Conservation (phyloP, 1,139 yeast species). For the Magnusiomyces clavatus region DNA sequence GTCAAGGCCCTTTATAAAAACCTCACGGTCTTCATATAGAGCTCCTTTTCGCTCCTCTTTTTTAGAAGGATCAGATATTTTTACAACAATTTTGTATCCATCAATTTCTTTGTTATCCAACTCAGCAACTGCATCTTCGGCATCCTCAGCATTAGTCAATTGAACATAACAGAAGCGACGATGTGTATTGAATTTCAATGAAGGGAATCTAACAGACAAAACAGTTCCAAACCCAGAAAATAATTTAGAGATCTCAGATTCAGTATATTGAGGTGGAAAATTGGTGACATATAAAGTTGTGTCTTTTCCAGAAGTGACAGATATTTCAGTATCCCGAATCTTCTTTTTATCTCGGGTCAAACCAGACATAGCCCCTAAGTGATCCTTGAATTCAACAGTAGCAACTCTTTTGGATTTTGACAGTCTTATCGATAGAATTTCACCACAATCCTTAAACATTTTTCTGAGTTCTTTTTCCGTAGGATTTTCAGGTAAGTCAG, state of each 20-base stretch:
- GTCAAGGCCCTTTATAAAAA: conserved; percentile 48
- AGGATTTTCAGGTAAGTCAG: conserved; percentile 32
- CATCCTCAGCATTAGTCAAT: conserved; percentile 39
- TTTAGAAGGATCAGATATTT: conserved; percentile 47
- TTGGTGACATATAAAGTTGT: conserved; percentile 64
- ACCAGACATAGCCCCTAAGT: conserved; percentile 49
- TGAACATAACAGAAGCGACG: conserved; percentile 78
- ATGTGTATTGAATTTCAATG: conserved; percentile 46
- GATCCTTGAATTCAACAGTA: conserved; percentile 45
- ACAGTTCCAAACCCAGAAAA: conserved; percentile 43
- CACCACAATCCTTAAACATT: conserved; percentile 60
- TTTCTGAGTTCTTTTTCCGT: conserved; percentile 33
- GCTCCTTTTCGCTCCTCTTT: conserved; percentile 36
- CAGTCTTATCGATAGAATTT: conserved; percentile 29
- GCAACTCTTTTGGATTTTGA: conserved; percentile 15
- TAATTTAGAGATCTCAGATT: conserved; percentile 35
- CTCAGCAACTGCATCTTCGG: conserved; percentile 41
- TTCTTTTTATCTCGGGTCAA: conserved; percentile 50
- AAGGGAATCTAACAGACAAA: conserved; percentile 58
- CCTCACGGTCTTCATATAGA: conserved; percentile 42
- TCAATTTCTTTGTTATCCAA: conserved; percentile 22
- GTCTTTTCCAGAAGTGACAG: conserved; percentile 39
- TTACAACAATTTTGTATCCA: conserved; percentile 41
- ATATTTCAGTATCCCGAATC: conserved; percentile 38
- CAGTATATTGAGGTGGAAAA: conserved; percentile 52